phyloP scores from a whole-genome alignment of 2,329 filamentous ascomycete genomes.

The Aspergillus aculeatinus region DNA sequence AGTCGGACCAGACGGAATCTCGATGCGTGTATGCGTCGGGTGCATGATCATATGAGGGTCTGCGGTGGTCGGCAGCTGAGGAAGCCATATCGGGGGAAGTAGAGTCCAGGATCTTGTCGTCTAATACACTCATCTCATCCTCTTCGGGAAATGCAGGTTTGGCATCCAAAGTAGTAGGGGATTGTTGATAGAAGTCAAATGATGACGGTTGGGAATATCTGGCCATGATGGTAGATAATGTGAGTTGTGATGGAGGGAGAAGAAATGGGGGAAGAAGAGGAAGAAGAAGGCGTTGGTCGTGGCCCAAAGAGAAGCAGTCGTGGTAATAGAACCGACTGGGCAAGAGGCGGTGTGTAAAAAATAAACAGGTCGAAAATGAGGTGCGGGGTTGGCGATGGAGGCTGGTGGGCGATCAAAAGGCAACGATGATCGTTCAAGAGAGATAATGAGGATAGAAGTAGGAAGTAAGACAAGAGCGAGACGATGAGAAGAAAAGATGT shows the following conservation, averaged over 20 bases:
- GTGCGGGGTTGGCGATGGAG: slow-evolving; percentile 18
- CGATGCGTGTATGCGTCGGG: slow-evolving; percentile 55
- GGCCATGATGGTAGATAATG: slow-evolving; percentile 38
- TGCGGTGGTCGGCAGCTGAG: slow-evolving; percentile 44
- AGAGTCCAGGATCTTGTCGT: slow-evolving; percentile 53
- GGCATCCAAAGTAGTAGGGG: slow-evolving; percentile 44
- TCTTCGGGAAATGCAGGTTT: slow-evolving; percentile 45
- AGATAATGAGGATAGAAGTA: neutral
- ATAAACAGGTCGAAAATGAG: slow-evolving; percentile 9
- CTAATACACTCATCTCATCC: slow-evolving; percentile 54
- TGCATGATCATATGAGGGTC: slow-evolving; percentile 48
- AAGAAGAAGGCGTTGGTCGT: slow-evolving; percentile 9
- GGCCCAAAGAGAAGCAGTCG: slow-evolving; percentile 7
- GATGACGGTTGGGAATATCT: slow-evolving; percentile 45
- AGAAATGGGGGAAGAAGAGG: neutral
- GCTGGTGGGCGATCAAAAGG: slow-evolving; percentile 8
- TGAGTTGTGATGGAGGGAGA: slow-evolving; percentile 23
- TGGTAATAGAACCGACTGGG: slow-evolving; percentile 5
- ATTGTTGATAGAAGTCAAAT: slow-evolving; percentile 46
- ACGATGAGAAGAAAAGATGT: slow-evolving; percentile 12
- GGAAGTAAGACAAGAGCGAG: slow-evolving; percentile 1
- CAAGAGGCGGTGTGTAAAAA: slow-evolving; percentile 26
- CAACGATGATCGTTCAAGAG: neutral
- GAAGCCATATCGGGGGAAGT: slow-evolving; percentile 51
- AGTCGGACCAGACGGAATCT: slow-evolving; percentile 53